Evolutionary conservation across 192 early-diverging fungal species (phyloP), one percentile per base, ranked within the genome.

Genomic region (Umbelopsis sp.): DNA sequence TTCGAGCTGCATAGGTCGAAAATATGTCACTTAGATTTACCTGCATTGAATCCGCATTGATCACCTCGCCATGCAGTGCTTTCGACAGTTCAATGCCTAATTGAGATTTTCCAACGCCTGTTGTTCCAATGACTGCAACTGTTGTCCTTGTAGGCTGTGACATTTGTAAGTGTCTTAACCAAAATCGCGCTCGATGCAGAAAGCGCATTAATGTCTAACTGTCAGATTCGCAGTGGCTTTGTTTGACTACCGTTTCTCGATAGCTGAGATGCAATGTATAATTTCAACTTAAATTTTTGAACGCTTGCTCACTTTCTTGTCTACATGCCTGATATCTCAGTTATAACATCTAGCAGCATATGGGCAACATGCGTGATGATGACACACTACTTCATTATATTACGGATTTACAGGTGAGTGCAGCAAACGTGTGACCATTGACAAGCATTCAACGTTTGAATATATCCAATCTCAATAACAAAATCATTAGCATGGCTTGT

Each of bases 91-190:
- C 91, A 35, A 99, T 88, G 6, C 93, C 91, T 11, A 99, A 80
- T 73, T 95, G 86, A n/a, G 94, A 94, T 73, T 99, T 99, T n/a
- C 97, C 97, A 13, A 96, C 95, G 12, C 96, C 97, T 1, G 97
- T 97, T 1, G 95, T 96, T 3, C 97, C 96, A 45, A 90, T 86
- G 49, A 94, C 86, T 8, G 91, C 86, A 27, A 91, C 77, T 16
- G 86, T 72, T 5, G 77, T 50, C 70, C 79, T 84, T 4, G 65
- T 66, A 18, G 55, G 30, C 27, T 61, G 55, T 8, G 33, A 35
- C 55, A 61, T 61, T 61, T 25, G 23, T 27, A 61, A 18, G 27
- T n/a, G 25, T 13, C n/a, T 25, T 27, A 61, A 35, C 55, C 55
- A 61, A 9, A 18, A 35, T 61, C 30, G 55, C 16, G 33, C 13